A percentile compares a stretch with the other conserved stretches of the same genome.
Evolutionary conservation across 495 filamentous ascomycete species (phyloP).

Genomic region (Aspergillus asperescens): DNA sequence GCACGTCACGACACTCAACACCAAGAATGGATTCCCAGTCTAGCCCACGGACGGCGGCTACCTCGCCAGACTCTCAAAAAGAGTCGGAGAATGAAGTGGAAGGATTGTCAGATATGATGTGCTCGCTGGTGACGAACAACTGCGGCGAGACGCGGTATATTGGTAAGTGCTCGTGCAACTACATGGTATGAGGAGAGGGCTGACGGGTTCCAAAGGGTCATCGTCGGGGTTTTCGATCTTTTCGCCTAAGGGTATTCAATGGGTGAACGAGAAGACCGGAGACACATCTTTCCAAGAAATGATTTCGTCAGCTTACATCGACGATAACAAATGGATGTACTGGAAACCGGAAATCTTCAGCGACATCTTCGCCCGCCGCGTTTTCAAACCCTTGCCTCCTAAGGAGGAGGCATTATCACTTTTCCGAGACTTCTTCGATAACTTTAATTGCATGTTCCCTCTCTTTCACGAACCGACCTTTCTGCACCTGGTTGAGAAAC

Average conservation of each 20-base stretch:
- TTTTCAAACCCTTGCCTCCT: constrained; percentile 75
- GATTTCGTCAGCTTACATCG: constrained; percentile 76
- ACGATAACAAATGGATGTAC: constrained; percentile 89
- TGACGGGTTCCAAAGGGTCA: constrained; percentile 56
- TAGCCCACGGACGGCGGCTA: constrained; percentile 53
- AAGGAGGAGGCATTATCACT: constrained; percentile 76
- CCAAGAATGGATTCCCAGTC: constrained; percentile 49
- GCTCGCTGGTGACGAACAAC: constrained; percentile 95
- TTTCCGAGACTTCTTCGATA: constrained; percentile 90
- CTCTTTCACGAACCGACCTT: constrained; percentile 97
- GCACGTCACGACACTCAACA: constrained; percentile 41
- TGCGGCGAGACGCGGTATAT: constrained; percentile 95
- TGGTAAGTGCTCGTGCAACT: constrained; percentile 49
- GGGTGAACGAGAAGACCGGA: constrained; percentile 97
- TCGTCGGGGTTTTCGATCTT: constrained; percentile 98
- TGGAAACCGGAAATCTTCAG: constrained; percentile 96
- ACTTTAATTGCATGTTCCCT: constrained; percentile 98
- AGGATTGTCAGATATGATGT: constrained; percentile 96
- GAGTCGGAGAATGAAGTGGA: constrained; percentile 72
- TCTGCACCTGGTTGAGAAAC: constrained; percentile 89
- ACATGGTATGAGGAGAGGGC: not conserved
- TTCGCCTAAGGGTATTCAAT: constrained; percentile 95
- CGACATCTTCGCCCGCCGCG: constrained; percentile 83
- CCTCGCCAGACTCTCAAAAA: constrained; percentile 54
- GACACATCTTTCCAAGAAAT: constrained; percentile 93